Percentiles rank a stretch among this genome's conserved stretches.
Evolutionary conservation across 768 basidiomycete genomes (phyloP).

Genomic region (Macrocybe gigantea): DNA sequence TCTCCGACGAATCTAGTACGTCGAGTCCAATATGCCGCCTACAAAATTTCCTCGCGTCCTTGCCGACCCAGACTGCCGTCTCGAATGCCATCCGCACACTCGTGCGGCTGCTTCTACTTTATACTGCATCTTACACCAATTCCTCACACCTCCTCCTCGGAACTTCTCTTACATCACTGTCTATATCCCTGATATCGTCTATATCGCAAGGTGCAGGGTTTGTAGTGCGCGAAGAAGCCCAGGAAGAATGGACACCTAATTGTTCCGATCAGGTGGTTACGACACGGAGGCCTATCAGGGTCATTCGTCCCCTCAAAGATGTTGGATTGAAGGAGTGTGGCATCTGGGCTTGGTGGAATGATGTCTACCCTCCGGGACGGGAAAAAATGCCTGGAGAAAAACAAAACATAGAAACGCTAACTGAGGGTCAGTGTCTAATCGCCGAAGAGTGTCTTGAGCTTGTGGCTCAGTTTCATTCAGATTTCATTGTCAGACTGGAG

Average conservation of each 20-base stretch:
- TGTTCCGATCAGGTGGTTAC: conserved; percentile 5
- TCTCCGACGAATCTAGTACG: not conserved
- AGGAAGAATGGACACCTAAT: conserved; percentile 60
- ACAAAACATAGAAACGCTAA: conserved; percentile 59
- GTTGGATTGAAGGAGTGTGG: conserved; percentile 76
- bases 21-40: conserved; percentile 23
- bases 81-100: conserved; percentile 52
- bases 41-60: conserved; percentile 50
- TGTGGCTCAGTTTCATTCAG: conserved; percentile 26
- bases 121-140: conserved; percentile 49
- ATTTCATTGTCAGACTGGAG: conserved; percentile 77
- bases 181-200: conserved; percentile 66
- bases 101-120: conserved; percentile 61
- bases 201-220: conserved; percentile 77
- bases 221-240: conserved; percentile 57
- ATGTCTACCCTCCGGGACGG: conserved; percentile 45
- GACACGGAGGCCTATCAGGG: conserved; percentile 27
- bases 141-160: conserved; percentile 80
- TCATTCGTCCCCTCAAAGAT: conserved; percentile 68
- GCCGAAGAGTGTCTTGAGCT: not conserved
- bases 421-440: conserved; percentile 48
- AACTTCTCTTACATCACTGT: conserved; percentile 73
- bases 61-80: conserved; percentile 73
- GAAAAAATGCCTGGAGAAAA: conserved; percentile 38
- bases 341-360: conserved; percentile 72